Base-by-base conservation (phyloP, 208 protist genomes). In the Vickermania ingenoplastis region DNA sequence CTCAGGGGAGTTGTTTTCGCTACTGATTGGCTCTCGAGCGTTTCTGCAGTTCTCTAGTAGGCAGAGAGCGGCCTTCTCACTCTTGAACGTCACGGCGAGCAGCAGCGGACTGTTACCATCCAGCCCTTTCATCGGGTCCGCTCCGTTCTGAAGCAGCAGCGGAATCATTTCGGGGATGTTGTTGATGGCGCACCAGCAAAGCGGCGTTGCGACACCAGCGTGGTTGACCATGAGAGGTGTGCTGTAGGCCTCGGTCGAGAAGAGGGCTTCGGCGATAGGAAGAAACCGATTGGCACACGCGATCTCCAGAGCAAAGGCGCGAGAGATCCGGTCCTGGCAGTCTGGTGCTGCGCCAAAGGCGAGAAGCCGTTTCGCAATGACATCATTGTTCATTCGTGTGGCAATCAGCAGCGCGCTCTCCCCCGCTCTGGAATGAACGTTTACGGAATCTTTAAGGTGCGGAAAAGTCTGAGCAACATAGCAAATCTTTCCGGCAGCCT, bases 111-210 rank as follows among this genome's bases (percentile, higher is more conserved):
- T 71, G 61, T 69, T 80, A 21, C 74, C 85, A 56, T 88, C 79
- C 21, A 89, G 60, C 7, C 72, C 73, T n/a, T 75, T 55, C 13
- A 71, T 68, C 24, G 73, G 77, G 60, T 83, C 75, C 17, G 83
- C 79, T 11, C 85, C 79, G 55, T 48, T 77, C 67, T 45, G 24
- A 25, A 89, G 64, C 22, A 92, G 73, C 48, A 58, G 68, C 52
- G 67, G 60, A 48, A 92, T 76, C 29, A 89, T 59, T 17, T 71
- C 66, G 5, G 68, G 66, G 58, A 87, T 72, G 67, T 88, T 85
- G 67, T 87, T 89, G 41, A 89, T 55, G 1, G 85, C 81, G 52
- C 81, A 87, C 81, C 81, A 92, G 61, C 81, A 92, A 27, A 92
- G 67, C 52, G 81, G 74, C 21, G 84, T 77, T 23, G 84, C 81